A percentile compares a stretch with the other conserved stretches of the same genome.
Evolutionary conservation across 1,284 basidiomycete genomes (phyloP).

Genomic region (Hypsizygus ulmarius): DNA sequence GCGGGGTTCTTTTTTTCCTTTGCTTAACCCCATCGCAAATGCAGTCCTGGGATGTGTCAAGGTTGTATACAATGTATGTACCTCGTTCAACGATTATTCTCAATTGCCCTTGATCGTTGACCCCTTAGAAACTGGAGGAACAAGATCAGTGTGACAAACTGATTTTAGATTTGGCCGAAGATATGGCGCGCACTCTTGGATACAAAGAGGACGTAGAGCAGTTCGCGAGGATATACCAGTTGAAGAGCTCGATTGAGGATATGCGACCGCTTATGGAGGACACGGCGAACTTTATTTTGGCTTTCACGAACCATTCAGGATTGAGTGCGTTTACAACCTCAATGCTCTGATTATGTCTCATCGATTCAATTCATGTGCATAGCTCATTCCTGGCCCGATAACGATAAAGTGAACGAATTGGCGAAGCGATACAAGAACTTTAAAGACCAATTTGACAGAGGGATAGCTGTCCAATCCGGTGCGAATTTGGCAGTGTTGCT

Average conservation of each 20-base stretch:
- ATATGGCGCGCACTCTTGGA: constrained; percentile 21
- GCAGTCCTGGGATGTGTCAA: constrained; percentile 22
- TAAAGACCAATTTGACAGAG: constrained; percentile 23
- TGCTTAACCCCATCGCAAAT: constrained; percentile 17
- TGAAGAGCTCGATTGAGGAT: constrained; percentile 23
- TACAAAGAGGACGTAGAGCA: constrained; percentile 25
- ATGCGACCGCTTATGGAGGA: constrained; percentile 23
- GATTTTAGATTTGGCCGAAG: constrained; percentile 17
- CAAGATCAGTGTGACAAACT: constrained; percentile 20
- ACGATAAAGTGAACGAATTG: constrained; percentile 17
- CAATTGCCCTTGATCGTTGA: background rate
- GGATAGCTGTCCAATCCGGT: constrained; percentile 13
- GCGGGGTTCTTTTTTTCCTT: background rate
- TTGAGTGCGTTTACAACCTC: no score
- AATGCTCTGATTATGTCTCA: constrained; percentile 5
- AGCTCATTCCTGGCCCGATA: constrained; percentile 12
- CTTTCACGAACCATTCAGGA: constrained; percentile 14
- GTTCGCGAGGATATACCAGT: constrained; percentile 21
- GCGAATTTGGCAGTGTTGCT: constrained; percentile 5
- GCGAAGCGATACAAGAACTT: constrained; percentile 17
- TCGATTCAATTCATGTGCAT: background rate
- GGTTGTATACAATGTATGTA: constrained; percentile 18
- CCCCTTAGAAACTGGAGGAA: constrained; percentile 17
- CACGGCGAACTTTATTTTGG: constrained; percentile 24
- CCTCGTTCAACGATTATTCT: background rate